Evolutionary conservation across 129 eudicot genomes (phyloP).

Genomic region (Logfia minima): DNA sequence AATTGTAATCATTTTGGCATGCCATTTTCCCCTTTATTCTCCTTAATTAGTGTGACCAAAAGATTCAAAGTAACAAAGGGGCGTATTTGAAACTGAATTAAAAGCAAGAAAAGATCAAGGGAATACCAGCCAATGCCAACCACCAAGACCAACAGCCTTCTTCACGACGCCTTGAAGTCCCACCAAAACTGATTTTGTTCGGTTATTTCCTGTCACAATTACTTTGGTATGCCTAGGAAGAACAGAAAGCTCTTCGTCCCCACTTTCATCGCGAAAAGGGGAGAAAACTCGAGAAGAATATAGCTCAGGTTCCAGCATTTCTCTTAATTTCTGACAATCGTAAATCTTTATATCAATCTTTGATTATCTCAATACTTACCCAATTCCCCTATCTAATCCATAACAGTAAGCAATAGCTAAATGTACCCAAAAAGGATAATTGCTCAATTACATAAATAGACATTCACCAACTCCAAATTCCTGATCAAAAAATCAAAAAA

Average conservation of each 20-base stretch:
- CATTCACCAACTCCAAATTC: conserved; percentile 16
- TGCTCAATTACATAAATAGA: background rate
- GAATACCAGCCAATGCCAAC: conserved; percentile 99
- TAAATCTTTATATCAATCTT: conserved; percentile 6
- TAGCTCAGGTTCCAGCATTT: conserved; percentile 73
- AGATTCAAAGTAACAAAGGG: conserved; percentile 34
- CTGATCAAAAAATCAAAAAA: conserved; percentile 20
- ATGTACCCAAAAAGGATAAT: conserved; percentile 3
- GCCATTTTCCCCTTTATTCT: conserved; percentile 28
- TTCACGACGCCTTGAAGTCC: conserved; percentile 97
- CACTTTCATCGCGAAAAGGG: conserved; percentile 90
- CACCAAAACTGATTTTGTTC: conserved; percentile 96
- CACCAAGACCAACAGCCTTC: conserved; percentile 99
- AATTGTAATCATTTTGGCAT: conserved; percentile 40
- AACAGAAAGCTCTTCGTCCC: conserved; percentile 94
- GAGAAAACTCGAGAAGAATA: conserved; percentile 78
- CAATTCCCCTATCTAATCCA: conserved; percentile 30
- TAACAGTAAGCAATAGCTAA: conserved; percentile 20
- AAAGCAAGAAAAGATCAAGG: conserved; percentile 33
- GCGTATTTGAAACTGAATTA: background rate
- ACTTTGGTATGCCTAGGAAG: conserved; percentile 99
- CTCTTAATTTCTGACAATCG: conserved; percentile 23
- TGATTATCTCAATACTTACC: background rate
- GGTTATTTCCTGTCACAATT: conserved; percentile 88
- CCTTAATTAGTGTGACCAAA: conserved; percentile 32